Percentiles rank a stretch among this genome's conserved stretches.
phyloP scores from a whole-genome alignment of 169 alveolate species.

The Plasmodium coatneyi region DNA sequence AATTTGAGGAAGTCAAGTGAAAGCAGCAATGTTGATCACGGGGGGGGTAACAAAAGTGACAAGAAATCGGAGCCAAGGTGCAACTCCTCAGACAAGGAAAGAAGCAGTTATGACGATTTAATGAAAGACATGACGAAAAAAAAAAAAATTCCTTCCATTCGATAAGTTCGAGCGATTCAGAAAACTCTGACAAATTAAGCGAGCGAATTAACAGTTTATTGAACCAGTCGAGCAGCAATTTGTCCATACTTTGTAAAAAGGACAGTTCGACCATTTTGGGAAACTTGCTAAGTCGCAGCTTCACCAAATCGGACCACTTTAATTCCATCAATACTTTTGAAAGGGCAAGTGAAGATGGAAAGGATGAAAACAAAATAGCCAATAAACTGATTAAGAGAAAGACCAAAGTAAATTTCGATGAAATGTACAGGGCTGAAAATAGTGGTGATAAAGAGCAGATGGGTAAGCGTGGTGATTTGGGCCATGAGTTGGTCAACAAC shows the following conservation, averaged over 20 bases:
- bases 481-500: background rate
- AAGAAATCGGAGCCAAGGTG: background rate
- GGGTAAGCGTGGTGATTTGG: background rate
- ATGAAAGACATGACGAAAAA: background rate
- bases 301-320: conserved; percentile 38
- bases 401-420: conserved; percentile 9
- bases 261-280: conserved; percentile 50
- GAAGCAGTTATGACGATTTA: background rate
- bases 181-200: conserved; percentile 31
- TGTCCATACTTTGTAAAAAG: conserved; percentile 2
- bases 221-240: conserved; percentile 22
- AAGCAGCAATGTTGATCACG: background rate
- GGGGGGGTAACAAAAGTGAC: background rate
- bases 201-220: conserved; percentile 64
- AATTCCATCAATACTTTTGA: conserved; percentile 29
- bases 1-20: background rate
- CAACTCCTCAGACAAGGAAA: conserved; percentile 2
- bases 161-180: conserved; percentile 4
- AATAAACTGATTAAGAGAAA: background rate
- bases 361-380: background rate
- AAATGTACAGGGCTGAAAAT: background rate
- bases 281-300: conserved; percentile 43
- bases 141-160: background rate
- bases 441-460: background rate
- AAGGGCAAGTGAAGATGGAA: conserved; percentile 16